Base-by-base conservation (phyloP, 1,139 yeast species). In the Kodamaea sp. region DNA sequence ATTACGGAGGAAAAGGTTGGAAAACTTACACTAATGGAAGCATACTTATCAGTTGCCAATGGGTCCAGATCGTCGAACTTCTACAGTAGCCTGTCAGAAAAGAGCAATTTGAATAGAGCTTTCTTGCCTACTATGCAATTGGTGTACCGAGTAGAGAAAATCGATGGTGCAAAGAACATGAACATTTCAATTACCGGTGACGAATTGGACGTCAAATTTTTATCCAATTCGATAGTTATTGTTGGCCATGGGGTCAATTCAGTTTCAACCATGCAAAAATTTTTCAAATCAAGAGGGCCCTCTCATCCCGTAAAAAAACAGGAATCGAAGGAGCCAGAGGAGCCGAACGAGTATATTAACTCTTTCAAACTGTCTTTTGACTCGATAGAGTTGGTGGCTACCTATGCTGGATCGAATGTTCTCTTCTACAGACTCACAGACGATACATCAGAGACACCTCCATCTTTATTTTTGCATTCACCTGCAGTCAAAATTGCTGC, bases 401-500 rank as follows among this genome's bases (percentile, higher is more conserved):
- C 66, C 8, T 84, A 80, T 64, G 88, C 79, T 6, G 95, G 94
- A 34, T 84, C 90, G 11, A 73, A 73, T n/a, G 76, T 83, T 9
- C 66, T 70, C 37, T 62, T 83, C 13, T 66, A 70, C 34, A 70
- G 76, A 30, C 60, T 76, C 20, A 65, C 66, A 28, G 61, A 69
- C 26, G 70, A 66, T 43, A 58, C 70, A 43, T 61, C 66, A 7
- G 50, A 69, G 35, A 41, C 64, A 32, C 46, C 76, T 0, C 80
- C 85, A 0, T 76, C 90, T 0, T 64, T 89, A 18, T 73, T 69
- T 27, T 59, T 90, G 21, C 84, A 78, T 35, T 78, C 96, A 0
- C 98, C 98, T 0, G 85, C 90, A 1, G 77, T 90, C 2, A 71
- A 69, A 32, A 69, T 86, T 7, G 70, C 76, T 3, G 55, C 63